A percentile compares a stretch with the other conserved stretches of the same genome.
Conservation (phyloP, 2,329 filamentous ascomycete genomes). For the Epichloe brachyelytri region DNA sequence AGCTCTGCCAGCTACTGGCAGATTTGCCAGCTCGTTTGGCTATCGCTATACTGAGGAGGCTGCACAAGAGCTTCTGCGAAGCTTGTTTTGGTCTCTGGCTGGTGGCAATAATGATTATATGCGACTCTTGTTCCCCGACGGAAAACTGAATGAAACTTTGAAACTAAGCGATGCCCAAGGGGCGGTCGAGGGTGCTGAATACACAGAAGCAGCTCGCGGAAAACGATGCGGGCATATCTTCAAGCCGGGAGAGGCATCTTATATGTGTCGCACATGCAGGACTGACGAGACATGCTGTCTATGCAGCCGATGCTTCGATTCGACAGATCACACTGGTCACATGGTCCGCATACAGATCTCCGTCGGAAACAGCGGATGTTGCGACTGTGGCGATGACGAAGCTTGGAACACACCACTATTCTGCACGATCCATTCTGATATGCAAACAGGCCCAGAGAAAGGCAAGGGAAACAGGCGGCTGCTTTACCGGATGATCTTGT, state of each 20-base stretch:
- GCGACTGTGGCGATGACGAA: slow-evolving; percentile 91
- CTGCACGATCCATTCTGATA: slow-evolving; percentile 81
- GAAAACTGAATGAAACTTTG: slow-evolving; percentile 51
- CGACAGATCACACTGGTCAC: slow-evolving; percentile 88
- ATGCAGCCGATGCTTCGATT: slow-evolving; percentile 87
- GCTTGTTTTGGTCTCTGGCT: slow-evolving; percentile 79
- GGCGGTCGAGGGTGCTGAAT: slow-evolving; percentile 86
- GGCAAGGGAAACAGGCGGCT: slow-evolving; percentile 46
- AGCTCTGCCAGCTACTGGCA: slow-evolving; percentile 72
- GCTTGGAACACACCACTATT: slow-evolving; percentile 81
- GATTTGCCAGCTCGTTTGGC: slow-evolving; percentile 57
- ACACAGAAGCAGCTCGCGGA: slow-evolving; percentile 79
- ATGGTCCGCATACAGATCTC: slow-evolving; percentile 83
- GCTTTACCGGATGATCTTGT: slow-evolving; percentile 63
- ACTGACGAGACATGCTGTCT: slow-evolving; percentile 91
- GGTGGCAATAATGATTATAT: slow-evolving; percentile 63
- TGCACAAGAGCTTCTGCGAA: slow-evolving; percentile 56
- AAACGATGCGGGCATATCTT: slow-evolving; percentile 97
- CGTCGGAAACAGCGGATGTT: slow-evolving; percentile 86
- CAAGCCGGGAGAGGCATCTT: slow-evolving; percentile 84
- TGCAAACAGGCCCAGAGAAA: slow-evolving; percentile 36
- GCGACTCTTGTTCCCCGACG: slow-evolving; percentile 68
- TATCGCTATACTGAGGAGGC: slow-evolving; percentile 67
- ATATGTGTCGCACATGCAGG: slow-evolving; percentile 87
- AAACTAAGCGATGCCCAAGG: slow-evolving; percentile 81